Percentiles rank a stretch among this genome's conserved stretches.
These are phyloP conservation scores for Puccinellia tenuiflora DNA, from an alignment of 176 grass and related monocot genomes.

Conservation along the genomic window DNA sequence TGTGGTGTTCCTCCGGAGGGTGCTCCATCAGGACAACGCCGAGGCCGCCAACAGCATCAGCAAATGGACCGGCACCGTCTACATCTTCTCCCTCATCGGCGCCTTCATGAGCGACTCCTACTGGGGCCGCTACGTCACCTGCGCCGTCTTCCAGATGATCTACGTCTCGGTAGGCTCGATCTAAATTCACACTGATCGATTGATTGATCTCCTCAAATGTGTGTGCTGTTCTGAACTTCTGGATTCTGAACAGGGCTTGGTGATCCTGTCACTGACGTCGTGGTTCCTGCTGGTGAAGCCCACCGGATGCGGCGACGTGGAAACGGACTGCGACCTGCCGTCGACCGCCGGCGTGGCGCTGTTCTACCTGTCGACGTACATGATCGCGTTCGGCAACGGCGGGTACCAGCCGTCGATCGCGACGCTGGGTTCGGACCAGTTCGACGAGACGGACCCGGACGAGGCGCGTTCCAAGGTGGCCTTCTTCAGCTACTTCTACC, in stretches of 20 bases:
- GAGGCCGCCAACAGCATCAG: conserved; percentile 79
- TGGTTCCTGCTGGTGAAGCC: conserved; percentile 75
- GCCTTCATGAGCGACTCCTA: conserved; percentile 90
- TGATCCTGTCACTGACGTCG: conserved; percentile 55
- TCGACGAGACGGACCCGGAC: conserved; percentile 64
- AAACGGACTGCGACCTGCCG: conserved; percentile 36
- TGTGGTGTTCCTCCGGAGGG: conserved; percentile 71
- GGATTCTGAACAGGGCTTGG: conserved; percentile 39
- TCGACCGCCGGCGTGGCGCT: conserved; percentile 42
- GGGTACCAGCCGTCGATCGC: conserved; percentile 85
- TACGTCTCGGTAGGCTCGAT: conserved; percentile 50
- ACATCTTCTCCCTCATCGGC: conserved; percentile 83
- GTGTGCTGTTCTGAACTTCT: not conserved
- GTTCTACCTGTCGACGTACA: conserved; percentile 82
- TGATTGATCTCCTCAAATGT: too few species aligned
- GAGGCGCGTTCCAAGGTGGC: conserved; percentile 67
- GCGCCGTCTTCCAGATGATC: conserved; percentile 71
- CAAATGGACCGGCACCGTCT: conserved; percentile 87
- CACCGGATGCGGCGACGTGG: conserved; percentile 51
- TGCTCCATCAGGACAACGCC: conserved; percentile 62
- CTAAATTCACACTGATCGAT: too few species aligned
- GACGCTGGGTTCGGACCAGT: conserved; percentile 80
- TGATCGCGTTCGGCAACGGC: conserved; percentile 83
- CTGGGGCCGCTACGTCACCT: conserved; percentile 86
- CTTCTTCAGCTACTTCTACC: conserved; percentile 94